A percentile compares a stretch with the other conserved stretches of the same genome.
Evolutionary conservation across 768 basidiomycete species (phyloP).

Genomic region (Leccinum rimulosum): DNA sequence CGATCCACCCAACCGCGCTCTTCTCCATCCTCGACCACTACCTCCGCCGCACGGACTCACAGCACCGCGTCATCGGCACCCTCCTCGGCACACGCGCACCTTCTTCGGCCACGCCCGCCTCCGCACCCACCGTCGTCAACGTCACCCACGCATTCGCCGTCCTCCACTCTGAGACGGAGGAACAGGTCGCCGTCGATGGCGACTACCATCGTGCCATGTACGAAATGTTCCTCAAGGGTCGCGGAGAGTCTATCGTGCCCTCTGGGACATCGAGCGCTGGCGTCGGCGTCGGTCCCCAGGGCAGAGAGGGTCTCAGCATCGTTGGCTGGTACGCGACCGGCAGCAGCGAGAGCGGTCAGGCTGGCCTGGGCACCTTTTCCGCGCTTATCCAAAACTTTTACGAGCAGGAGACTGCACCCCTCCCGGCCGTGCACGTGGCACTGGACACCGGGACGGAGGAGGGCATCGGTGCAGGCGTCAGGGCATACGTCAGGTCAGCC

Average conservation of each 20-base stretch:
- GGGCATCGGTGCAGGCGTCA: slow-evolving; percentile 66
- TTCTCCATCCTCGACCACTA: slow-evolving; percentile 97
- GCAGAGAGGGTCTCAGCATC: slow-evolving; percentile 73
- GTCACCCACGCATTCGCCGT: slow-evolving; percentile 88
- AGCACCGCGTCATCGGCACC: slow-evolving; percentile 92
- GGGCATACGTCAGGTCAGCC: slow-evolving; percentile 80
- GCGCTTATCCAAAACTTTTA: slow-evolving; percentile 98
- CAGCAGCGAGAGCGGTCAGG: slow-evolving; percentile 45
- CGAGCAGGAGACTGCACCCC: slow-evolving; percentile 84
- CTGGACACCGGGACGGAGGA: slow-evolving; percentile 80
- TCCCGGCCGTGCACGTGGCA: slow-evolving; percentile 88
- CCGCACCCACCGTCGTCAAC: slow-evolving; percentile 44
- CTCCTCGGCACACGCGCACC: slow-evolving; percentile 76
- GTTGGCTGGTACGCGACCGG: slow-evolving; percentile 92
- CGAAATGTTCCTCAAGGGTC: slow-evolving; percentile 63
- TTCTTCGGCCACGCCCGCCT: slow-evolving; percentile 31
- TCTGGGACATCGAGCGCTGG: slow-evolving; percentile 15
- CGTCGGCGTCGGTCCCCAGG: slow-evolving; percentile 20
- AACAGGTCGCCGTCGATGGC: slow-evolving; percentile 95
- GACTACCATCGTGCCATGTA: slow-evolving; percentile 94
- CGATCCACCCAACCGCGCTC: slow-evolving; percentile 88
- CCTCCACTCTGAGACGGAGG: slow-evolving; percentile 86
- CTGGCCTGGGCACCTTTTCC: slow-evolving; percentile 81
- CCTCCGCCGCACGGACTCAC: slow-evolving; percentile 76
- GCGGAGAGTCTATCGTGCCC: slow-evolving; percentile 51